Evolutionary conservation across 2,329 filamentous ascomycete genomes (phyloP), one percentile per base, ranked within the genome.

Genomic region (Venturia asperata): DNA sequence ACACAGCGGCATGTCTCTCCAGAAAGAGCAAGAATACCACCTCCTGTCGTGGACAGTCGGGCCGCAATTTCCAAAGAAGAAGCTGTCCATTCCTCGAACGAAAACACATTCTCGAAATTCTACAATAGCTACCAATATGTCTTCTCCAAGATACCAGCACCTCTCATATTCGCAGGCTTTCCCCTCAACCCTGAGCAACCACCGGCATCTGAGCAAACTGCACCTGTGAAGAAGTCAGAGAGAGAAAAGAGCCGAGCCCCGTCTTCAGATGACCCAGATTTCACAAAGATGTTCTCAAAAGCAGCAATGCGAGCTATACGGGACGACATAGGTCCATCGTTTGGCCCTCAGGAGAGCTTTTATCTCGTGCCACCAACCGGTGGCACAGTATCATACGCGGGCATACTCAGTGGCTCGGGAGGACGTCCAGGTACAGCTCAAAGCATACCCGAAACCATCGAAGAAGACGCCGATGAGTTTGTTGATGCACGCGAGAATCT

Each of bases 361-460:
- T 97, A 97, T 74, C 89, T 97, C 1, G 94, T 99, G 0, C 94
- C 93, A 4, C 90, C 90, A 0, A 91, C 90, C 21, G 93, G 94
- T 5, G 92, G 93, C 68, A 97, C 92, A 2, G 88, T 92, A 67
- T 94, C 92, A 0, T 99, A 97, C 72, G 92, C 94, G 56, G 92
- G 89, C 68, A 97, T 99, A 63, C 80, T 96, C 24, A 65, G 52
- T 41, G 58, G 88, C 76, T 41, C 76, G 80, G 34, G 77, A 77
- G 9, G 77, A 79, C 64, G 55, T 64, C 70, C 74, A 66, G 67
- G 76, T 71, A 71, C 70, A 49, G 71, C 70, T 66, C 67, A 69
- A 6, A 66, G 70, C 64, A 75, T 62, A 1, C 72, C 65, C 68
- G 71, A 73, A 63, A 75, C 76, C 24, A 73, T 74, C 52, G 75